Evolutionary conservation across 2,329 filamentous ascomycete species (phyloP).

Genomic region (Parafenestella ontariensis): DNA sequence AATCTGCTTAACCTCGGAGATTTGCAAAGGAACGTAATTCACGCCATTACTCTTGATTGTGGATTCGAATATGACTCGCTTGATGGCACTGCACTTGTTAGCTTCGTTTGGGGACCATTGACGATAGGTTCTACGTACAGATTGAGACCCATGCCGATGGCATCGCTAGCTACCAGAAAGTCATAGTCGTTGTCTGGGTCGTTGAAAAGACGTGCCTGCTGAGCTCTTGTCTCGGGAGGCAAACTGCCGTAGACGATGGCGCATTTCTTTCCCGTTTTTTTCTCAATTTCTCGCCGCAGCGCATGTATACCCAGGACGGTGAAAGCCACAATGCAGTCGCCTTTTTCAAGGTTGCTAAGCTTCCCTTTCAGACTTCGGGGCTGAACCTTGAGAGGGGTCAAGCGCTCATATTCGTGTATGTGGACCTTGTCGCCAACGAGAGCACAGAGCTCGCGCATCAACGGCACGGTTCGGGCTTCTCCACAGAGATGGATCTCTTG

Average conservation of each 20-base stretch:
- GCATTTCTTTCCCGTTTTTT: constrained; percentile 76
- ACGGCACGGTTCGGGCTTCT: constrained; percentile 79
- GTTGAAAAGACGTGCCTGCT: constrained; percentile 93
- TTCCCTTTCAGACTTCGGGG: constrained; percentile 67
- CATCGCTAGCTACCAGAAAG: constrained; percentile 90
- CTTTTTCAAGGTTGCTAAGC: constrained; percentile 77
- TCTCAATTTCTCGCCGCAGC: constrained; percentile 79
- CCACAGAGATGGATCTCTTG: constrained; percentile 93
- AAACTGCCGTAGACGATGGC: constrained; percentile 93
- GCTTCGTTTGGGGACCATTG: constrained; percentile 3
- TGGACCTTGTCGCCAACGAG: constrained; percentile 82
- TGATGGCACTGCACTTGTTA: constrained; percentile 67
- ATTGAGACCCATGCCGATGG: constrained; percentile 97
- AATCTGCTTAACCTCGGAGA: constrained; percentile 92
- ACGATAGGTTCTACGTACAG: constrained; percentile 61
- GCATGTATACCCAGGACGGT: constrained; percentile 82
- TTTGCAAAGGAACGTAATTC: constrained; percentile 64
- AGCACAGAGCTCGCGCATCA: constrained; percentile 79
- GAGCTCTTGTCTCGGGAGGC: constrained; percentile 89
- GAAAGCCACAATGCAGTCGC: constrained; percentile 89
- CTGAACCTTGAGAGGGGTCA: constrained; percentile 78
- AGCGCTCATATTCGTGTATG: constrained; percentile 81
- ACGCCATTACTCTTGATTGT: constrained; percentile 74
- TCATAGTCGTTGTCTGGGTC: constrained; percentile 96
- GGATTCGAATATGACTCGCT: constrained; percentile 86